These are phyloP conservation scores for Sungouiella blattae DNA, from an alignment of 805 yeast genomes.

Conservation along the genomic window DNA sequence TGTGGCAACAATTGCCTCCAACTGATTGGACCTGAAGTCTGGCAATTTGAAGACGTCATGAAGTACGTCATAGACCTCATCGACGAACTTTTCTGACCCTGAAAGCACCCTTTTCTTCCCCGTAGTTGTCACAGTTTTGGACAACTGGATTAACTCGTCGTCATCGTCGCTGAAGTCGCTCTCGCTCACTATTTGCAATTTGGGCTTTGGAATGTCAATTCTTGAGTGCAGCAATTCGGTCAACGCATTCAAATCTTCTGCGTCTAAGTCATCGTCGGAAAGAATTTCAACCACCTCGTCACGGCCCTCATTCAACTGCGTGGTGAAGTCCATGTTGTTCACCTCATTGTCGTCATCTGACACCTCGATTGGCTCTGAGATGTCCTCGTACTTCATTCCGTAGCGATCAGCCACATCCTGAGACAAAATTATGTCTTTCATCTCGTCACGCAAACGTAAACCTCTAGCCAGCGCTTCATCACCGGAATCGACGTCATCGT, in stretches of 20 bases:
- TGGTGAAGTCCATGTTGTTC: constrained; percentile 25
- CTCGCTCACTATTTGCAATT: constrained; percentile 7
- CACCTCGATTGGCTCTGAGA: constrained; percentile 9
- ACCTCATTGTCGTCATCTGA: constrained; percentile 27
- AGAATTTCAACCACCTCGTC: constrained; percentile 37
- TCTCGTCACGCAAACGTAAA: constrained; percentile 13
- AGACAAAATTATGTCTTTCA: constrained; percentile 26
- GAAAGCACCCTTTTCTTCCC: constrained; percentile 3
- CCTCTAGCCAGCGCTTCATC: constrained; percentile 1
- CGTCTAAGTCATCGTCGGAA: constrained; percentile 32
- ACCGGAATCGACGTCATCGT: constrained; percentile 4
- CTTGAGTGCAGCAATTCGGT: constrained; percentile 10
- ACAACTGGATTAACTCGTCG: constrained; percentile 22
- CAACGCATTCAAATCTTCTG: constrained; percentile 11
- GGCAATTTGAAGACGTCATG: constrained; percentile 57
- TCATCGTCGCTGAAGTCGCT: constrained; percentile 32
- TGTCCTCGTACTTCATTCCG: constrained; percentile 21
- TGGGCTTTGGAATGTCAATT: constrained; percentile 3
- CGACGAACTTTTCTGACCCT: constrained; percentile 52
- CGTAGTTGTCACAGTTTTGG: constrained; percentile 9
- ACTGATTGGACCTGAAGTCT: constrained; percentile 76
- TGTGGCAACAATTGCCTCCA: constrained; percentile 81
- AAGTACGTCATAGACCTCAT: constrained; percentile 60
- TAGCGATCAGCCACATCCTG: constrained; percentile 32
- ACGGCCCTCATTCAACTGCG: constrained; percentile 41